Percentiles rank a stretch among this genome's conserved stretches.
phyloP scores from a whole-genome alignment of 345 rosid species.

The Pugionium dolabratum region DNA sequence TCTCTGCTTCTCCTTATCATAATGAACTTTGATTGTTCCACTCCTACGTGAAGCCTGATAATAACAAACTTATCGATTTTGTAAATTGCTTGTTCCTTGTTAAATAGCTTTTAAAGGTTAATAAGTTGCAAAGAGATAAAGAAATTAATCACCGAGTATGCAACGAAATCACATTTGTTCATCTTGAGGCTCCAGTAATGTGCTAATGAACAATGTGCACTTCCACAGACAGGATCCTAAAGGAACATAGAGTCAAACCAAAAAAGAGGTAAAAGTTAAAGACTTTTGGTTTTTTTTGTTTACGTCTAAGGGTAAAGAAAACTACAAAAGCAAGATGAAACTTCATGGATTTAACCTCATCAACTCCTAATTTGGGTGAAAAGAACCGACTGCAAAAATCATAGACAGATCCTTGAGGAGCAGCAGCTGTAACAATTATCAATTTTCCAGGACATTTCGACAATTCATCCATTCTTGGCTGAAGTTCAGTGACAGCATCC shows the following conservation, averaged over 20 bases:
- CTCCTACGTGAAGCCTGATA: constrained; percentile 59
- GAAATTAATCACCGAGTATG: constrained; percentile 47
- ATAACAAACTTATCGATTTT: background rate
- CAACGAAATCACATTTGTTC: constrained; percentile 55
- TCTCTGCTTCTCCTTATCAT: constrained; percentile 51
- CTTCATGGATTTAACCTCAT: constrained; percentile 7
- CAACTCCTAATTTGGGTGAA: constrained; percentile 35
- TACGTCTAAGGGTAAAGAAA: too few species aligned
- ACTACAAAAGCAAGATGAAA: too few species aligned
- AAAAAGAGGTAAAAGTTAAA: background rate
- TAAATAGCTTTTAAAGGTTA: background rate
- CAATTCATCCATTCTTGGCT: constrained; percentile 55
- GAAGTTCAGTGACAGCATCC: constrained; percentile 47
- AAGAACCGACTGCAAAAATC: constrained; percentile 28
- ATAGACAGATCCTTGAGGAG: constrained; percentile 45
- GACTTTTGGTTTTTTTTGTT: background rate
- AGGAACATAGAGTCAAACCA: background rate
- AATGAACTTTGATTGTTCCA: constrained; percentile 53
- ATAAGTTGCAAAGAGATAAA: constrained; percentile 19
- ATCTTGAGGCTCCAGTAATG: constrained; percentile 66
- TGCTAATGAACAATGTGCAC: constrained; percentile 71
- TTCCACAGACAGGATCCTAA: constrained; percentile 73
- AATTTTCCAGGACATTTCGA: constrained; percentile 52
- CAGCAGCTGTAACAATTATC: constrained; percentile 56
- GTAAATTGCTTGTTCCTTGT: background rate